phyloP scores from a whole-genome alignment of 2,329 filamentous ascomycete species.

The Ceratocystis cacaofunesta region DNA sequence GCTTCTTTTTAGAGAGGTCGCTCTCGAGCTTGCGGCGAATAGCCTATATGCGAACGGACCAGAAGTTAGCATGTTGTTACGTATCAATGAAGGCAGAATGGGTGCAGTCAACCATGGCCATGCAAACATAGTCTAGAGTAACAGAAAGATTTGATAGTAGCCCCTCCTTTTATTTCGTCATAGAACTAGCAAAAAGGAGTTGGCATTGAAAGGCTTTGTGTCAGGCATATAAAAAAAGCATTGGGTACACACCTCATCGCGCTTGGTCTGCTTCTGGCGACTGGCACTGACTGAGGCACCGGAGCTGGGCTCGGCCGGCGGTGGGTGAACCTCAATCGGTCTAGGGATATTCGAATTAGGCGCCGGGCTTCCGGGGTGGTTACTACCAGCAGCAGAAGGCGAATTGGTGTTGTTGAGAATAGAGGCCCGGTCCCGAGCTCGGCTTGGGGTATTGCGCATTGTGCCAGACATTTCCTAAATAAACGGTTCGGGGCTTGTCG shows the following conservation, averaged over 20 bases:
- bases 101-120: neutral
- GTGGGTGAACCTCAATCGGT: slow-evolving; percentile 48
- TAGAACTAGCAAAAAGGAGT: neutral
- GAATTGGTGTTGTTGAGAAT: slow-evolving; percentile 24
- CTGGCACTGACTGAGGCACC: slow-evolving; percentile 65
- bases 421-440: slow-evolving; percentile 41
- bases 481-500: neutral
- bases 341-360: slow-evolving; percentile 52
- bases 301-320: slow-evolving; percentile 40
- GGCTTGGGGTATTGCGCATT: slow-evolving; percentile 54
- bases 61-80: slow-evolving; percentile 13
- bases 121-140: neutral
- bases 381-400: slow-evolving; percentile 2
- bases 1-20: slow-evolving; percentile 95
- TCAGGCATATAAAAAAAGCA: neutral
- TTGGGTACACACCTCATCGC: slow-evolving; percentile 70
- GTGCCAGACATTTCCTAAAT: slow-evolving; percentile 39
- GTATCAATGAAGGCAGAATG: neutral
- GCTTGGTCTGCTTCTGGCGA: slow-evolving; percentile 88
- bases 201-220: neutral
- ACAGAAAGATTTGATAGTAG: neutral
- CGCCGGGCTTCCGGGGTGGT: slow-evolving; percentile 44
- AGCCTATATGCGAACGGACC: slow-evolving; percentile 41
- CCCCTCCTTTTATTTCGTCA: neutral
- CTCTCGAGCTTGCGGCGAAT: slow-evolving; percentile 94